Evolutionary conservation across 192 early-diverging fungal species (phyloP).

Genomic region (Gonapodya sp.): DNA sequence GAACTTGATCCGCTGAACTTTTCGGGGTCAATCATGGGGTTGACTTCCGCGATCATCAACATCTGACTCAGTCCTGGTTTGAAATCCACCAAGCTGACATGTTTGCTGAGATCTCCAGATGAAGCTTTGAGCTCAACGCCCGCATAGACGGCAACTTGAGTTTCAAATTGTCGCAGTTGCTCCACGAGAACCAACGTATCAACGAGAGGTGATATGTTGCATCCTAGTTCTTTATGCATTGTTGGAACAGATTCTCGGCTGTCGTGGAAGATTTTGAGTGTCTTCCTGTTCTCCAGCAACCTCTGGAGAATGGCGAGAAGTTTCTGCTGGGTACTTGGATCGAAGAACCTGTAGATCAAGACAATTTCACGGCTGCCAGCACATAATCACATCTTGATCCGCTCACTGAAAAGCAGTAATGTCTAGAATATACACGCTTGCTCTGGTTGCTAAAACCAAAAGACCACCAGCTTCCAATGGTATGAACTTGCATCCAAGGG

Average conservation of each 20-base stretch:
- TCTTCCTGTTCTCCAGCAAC: not conserved
- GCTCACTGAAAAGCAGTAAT: not conserved
- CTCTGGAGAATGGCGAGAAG: not conserved
- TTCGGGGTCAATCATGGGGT: not conserved
- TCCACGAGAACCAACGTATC: not conserved
- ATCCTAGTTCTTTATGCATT: not conserved
- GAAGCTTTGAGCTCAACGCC: not conserved
- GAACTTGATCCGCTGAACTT: not conserved
- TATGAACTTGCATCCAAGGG: not conserved
- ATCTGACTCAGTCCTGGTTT: slow-evolving; percentile 7
- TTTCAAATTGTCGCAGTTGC: not conserved
- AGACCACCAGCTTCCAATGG: not conserved
- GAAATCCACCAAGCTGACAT: not conserved
- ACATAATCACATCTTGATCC: not conserved
- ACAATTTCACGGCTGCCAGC: no score
- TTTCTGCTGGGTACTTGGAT: not conserved
- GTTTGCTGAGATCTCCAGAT: not conserved
- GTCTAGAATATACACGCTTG: not conserved
- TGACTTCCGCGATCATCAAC: not conserved
- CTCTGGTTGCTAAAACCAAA: not conserved
- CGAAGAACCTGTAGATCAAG: no score
- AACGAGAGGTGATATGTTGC: not conserved
- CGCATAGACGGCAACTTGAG: not conserved
- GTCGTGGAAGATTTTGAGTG: slow-evolving; percentile 1
- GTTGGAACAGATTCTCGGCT: no score